Evolutionary conservation across 441 rosid species (phyloP).

Genomic region (Populus hybrid): DNA sequence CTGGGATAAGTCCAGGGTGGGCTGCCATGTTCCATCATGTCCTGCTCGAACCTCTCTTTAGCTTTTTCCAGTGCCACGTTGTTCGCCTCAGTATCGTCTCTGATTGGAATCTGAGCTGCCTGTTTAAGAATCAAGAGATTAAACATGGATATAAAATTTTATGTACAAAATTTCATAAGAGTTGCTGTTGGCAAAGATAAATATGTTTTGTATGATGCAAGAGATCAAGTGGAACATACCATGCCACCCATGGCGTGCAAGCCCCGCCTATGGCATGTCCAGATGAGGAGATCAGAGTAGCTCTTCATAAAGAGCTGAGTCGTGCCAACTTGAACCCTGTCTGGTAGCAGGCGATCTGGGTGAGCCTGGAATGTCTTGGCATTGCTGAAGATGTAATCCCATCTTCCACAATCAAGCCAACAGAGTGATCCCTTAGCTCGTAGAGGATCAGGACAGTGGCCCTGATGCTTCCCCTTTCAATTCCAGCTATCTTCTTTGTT

Average conservation of each 20-base stretch:
- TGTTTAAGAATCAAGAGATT: constrained; percentile 28
- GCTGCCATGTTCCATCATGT: constrained; percentile 98
- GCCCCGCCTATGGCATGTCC: constrained; percentile 77
- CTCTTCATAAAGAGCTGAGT: constrained; percentile 87
- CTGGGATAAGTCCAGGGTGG: constrained; percentile 85
- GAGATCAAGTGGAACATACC: constrained; percentile 34
- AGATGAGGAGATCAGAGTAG: constrained; percentile 87
- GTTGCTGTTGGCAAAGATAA: too few species aligned
- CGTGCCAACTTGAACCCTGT: constrained; percentile 80
- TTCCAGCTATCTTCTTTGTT: constrained; percentile 82
- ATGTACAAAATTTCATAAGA: neutral
- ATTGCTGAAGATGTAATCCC: constrained; percentile 95
- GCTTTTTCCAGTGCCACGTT: constrained; percentile 77
- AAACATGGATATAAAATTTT: too few species aligned
- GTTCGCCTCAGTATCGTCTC: constrained; percentile 72
- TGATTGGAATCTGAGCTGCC: constrained; percentile 94
- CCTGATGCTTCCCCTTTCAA: constrained; percentile 79
- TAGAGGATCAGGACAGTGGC: constrained; percentile 84
- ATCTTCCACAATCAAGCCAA: constrained; percentile 87
- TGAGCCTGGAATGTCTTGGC: constrained; percentile 90
- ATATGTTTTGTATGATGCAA: neutral
- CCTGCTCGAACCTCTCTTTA: constrained; percentile 79
- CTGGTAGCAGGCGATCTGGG: constrained; percentile 73
- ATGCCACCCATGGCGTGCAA: constrained; percentile 98
- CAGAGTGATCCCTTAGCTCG: constrained; percentile 79